Evolutionary conservation across 352 stramenopile genomes (phyloP).

Genomic region (Globisporangium echinulatum): DNA sequence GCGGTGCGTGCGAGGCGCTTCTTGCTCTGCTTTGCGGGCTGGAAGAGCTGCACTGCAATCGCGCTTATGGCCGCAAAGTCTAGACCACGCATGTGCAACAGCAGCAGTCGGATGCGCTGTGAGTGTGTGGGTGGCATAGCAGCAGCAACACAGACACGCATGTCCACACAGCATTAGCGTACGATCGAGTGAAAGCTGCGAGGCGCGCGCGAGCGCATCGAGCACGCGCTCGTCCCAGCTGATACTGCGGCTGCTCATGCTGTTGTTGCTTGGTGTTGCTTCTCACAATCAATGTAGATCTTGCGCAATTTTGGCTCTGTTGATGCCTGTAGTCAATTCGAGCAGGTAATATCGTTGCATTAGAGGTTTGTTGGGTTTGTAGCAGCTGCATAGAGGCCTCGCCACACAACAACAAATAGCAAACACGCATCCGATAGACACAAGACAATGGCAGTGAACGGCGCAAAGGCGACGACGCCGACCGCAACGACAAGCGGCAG

Average conservation of each 20-base stretch:
- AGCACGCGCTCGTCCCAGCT: slow-evolving; percentile 59
- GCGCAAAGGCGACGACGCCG: slow-evolving; percentile 14
- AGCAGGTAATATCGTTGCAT: background rate
- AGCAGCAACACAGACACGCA: background rate
- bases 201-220: slow-evolving; percentile 30
- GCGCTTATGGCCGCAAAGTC: slow-evolving; percentile 56
- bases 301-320: too few species aligned
- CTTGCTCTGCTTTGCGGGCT: slow-evolving; percentile 59
- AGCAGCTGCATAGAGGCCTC: too few species aligned
- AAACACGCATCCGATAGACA: too few species aligned
- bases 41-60: slow-evolving; percentile 51
- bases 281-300: too few species aligned
- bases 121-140: background rate
- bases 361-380: too few species aligned
- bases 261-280: background rate
- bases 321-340: background rate
- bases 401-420: too few species aligned
- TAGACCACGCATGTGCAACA: slow-evolving; percentile 4
- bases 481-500: slow-evolving; percentile 15
- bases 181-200: slow-evolving; percentile 37
- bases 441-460: slow-evolving; percentile 54
- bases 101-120: background rate
- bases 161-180: background rate
- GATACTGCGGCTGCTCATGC: slow-evolving; percentile 33
- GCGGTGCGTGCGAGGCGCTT: slow-evolving; percentile 47